These are phyloP conservation scores for Ballota nigra DNA, from an alignment of 257 asterid species.

Conservation along the genomic window DNA sequence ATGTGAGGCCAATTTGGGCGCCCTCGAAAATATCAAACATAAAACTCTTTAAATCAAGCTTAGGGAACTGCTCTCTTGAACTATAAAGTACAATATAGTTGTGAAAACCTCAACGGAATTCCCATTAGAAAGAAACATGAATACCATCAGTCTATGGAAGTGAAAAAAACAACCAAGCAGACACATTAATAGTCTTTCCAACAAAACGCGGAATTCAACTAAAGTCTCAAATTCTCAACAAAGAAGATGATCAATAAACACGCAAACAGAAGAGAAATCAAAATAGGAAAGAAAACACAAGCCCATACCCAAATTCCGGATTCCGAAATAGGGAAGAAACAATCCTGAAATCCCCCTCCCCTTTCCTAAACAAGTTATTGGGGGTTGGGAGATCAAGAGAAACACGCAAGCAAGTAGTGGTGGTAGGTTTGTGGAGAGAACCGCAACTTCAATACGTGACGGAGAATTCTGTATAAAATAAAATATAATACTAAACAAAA, in stretches of 20 bases:
- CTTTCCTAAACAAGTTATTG: background rate
- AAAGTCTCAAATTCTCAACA: background rate
- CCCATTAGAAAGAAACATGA: background rate
- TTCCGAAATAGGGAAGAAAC: slow-evolving; percentile 19
- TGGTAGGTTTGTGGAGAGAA: slow-evolving; percentile 27
- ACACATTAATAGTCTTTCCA: background rate
- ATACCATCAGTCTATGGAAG: background rate
- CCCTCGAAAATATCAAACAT: background rate
- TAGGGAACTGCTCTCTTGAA: slow-evolving; percentile 8
- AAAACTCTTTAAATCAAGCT: slow-evolving; percentile 7
- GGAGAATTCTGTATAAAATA: slow-evolving; percentile 30
- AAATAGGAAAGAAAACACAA: background rate
- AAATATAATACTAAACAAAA: background rate
- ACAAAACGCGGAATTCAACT: background rate
- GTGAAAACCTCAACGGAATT: slow-evolving; percentile 8
- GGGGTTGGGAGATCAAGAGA: slow-evolving; percentile 1
- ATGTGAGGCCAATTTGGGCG: background rate
- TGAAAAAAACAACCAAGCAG: slow-evolving; percentile 13
- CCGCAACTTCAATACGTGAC: slow-evolving; percentile 29
- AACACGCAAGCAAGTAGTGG: slow-evolving; percentile 20
- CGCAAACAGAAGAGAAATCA: background rate
- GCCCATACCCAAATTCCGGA: slow-evolving; percentile 20
- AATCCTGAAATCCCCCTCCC: slow-evolving; percentile 20
- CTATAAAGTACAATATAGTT: background rate
- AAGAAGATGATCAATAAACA: background rate